These are phyloP conservation scores for Seminavis robusta DNA, from an alignment of 108 stramenopile species.

Conservation along the genomic window DNA sequence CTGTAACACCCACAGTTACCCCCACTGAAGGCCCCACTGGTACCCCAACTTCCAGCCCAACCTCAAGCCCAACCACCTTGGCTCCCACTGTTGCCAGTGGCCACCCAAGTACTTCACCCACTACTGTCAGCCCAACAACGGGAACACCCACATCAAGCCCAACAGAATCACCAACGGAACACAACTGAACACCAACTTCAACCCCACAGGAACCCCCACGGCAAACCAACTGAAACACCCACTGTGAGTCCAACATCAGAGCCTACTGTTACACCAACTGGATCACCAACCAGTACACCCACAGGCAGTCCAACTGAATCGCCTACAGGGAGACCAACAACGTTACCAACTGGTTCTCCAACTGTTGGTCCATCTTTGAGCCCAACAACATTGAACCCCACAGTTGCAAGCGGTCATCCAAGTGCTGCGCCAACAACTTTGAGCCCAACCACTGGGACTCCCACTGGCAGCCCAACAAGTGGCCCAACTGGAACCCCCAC, in stretches of 20 bases:
- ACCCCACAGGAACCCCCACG: no score
- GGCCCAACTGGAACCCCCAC: constrained; percentile 1
- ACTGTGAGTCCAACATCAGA: neutral
- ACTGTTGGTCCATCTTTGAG: neutral
- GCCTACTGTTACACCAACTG: neutral
- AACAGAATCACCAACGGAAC: neutral
- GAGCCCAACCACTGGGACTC: neutral
- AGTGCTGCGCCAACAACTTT: neutral
- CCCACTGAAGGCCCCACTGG: neutral
- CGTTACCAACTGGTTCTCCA: neutral
- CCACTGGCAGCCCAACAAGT: neutral
- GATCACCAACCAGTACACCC: neutral
- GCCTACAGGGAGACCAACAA: neutral
- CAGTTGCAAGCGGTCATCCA: neutral
- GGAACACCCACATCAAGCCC: neutral
- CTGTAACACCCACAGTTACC: neutral
- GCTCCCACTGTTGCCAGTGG: no score
- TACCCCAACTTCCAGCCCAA: neutral
- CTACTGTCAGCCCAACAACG: neutral
- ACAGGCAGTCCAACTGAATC: neutral
- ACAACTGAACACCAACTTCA: no score
- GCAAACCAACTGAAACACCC: neutral
- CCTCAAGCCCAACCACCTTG: neutral
- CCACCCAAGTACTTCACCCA: neutral
- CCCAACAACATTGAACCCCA: neutral